phyloP scores from a whole-genome alignment of 176 grass and related monocot genomes.

The Carex pumila region DNA sequence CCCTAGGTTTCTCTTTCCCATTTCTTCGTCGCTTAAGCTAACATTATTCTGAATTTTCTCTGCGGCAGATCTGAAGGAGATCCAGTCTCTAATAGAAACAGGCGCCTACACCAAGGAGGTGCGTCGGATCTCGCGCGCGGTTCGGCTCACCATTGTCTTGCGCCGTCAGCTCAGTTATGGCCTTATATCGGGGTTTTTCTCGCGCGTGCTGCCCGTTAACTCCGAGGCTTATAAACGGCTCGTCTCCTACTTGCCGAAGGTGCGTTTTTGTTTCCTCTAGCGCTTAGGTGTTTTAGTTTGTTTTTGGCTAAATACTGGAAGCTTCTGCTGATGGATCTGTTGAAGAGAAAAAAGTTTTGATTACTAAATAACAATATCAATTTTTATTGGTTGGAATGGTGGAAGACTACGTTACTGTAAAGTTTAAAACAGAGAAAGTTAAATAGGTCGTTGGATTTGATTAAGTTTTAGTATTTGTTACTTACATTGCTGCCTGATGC shows the following conservation, averaged over 20 bases:
- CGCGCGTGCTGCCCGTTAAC: conserved; percentile 30
- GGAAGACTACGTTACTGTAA: background rate
- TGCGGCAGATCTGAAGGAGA: conserved; percentile 80
- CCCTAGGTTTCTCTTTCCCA: conserved; percentile 8
- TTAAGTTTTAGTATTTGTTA: background rate
- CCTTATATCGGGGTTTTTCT: conserved; percentile 54
- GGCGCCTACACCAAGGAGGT: conserved; percentile 70
- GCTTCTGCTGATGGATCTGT: background rate
- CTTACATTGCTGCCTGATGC: background rate
- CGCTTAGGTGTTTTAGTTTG: background rate
- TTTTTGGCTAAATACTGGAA: background rate
- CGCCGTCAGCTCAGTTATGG: conserved; percentile 49
- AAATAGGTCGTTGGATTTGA: background rate
- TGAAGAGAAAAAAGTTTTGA: too few relatives aligned
- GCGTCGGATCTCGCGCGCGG: conserved; percentile 58
- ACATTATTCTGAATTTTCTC: background rate
- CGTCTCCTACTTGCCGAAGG: conserved; percentile 48
- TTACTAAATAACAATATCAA: background rate
- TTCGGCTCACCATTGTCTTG: conserved; percentile 62
- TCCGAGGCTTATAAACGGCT: conserved; percentile 51
- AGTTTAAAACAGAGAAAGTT: background rate
- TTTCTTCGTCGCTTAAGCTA: background rate
- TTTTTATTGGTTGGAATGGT: background rate
- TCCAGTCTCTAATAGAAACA: conserved; percentile 55
- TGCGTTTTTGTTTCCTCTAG: conserved; percentile 1